Percentiles rank a stretch among this genome's conserved stretches.
Evolutionary conservation across 306 rosid species (phyloP).

Genomic region (Datisca glomerata): DNA sequence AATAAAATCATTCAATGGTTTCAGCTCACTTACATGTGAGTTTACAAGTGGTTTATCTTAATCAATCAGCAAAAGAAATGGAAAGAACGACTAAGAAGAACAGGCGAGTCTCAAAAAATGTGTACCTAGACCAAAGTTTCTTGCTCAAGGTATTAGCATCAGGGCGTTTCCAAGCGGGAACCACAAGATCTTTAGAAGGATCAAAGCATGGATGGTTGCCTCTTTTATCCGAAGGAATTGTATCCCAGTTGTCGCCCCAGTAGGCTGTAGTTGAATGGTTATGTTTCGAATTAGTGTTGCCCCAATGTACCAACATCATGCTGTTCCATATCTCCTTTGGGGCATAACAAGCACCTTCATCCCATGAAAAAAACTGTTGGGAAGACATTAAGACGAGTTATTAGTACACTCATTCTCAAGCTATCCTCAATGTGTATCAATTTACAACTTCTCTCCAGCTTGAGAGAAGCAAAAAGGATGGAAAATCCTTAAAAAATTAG

Average conservation of each 20-base stretch:
- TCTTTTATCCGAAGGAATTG: slow-evolving; percentile 44
- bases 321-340: slow-evolving; percentile 99
- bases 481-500: background rate
- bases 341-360: slow-evolving; percentile 99
- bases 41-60: background rate
- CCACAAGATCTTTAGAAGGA: slow-evolving; percentile 88
- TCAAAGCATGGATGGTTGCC: slow-evolving; percentile 92
- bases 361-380: slow-evolving; percentile 97
- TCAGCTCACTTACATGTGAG: background rate
- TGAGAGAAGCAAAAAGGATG: too few relatives aligned
- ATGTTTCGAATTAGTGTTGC: slow-evolving; percentile 85
- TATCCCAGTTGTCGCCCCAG: slow-evolving; percentile 89
- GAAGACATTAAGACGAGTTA: slow-evolving; percentile 20
- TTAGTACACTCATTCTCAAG: slow-evolving; percentile 18
- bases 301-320: slow-evolving; percentile 99
- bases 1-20: slow-evolving; percentile 16
- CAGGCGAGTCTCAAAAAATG: background rate
- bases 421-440: too few relatives aligned
- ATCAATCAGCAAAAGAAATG: background rate
- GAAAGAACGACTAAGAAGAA: background rate
- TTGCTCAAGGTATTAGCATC: slow-evolving; percentile 36
- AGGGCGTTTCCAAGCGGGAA: slow-evolving; percentile 97
- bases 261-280: slow-evolving; percentile 93
- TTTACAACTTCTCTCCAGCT: too few relatives aligned
- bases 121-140: slow-evolving; percentile 70